Percentiles rank a stretch among this genome's conserved stretches.
These are phyloP conservation scores for Penicillium sclerotiorum DNA, from an alignment of 2,329 filamentous ascomycete genomes.

Conservation along the genomic window DNA sequence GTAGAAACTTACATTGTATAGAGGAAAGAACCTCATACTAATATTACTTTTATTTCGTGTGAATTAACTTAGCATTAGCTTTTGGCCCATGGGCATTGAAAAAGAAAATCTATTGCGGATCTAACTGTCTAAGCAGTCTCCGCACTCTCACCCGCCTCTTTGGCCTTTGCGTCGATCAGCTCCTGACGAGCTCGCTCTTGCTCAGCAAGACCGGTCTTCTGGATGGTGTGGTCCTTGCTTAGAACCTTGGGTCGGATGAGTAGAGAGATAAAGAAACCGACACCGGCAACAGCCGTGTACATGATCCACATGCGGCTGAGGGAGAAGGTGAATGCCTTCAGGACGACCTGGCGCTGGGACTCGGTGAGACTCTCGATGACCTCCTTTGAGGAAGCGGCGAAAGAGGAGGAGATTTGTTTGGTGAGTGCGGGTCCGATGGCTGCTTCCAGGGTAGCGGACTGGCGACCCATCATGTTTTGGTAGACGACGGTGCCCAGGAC, in stretches of 20 bases:
- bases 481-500: conserved; percentile 60
- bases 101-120: too few species aligned
- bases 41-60: too few species aligned
- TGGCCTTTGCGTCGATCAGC: conserved; percentile 42
- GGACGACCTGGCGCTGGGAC: conserved; percentile 40
- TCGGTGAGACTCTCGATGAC: conserved; percentile 38
- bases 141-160: conserved; percentile 74
- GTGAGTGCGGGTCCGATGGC: conserved; percentile 35
- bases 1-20: too few species aligned
- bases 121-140: too few species aligned
- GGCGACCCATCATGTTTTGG: conserved; percentile 40
- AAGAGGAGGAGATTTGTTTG: conserved; percentile 29
- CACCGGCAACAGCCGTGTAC: conserved; percentile 43
- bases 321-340: conserved; percentile 45
- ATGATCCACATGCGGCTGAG: conserved; percentile 56
- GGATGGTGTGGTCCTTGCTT: conserved; percentile 45
- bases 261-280: conserved; percentile 43
- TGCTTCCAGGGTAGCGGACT: conserved; percentile 29
- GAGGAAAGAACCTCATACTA: too few species aligned
- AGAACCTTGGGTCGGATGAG: conserved; percentile 43
- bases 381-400: conserved; percentile 39
- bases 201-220: conserved; percentile 49
- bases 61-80: too few species aligned
- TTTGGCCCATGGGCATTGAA: too few species aligned
- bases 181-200: conserved; percentile 47